Base-by-base conservation (phyloP, 108 stramenopile genomes). In the Cyclotella sp. region DNA sequence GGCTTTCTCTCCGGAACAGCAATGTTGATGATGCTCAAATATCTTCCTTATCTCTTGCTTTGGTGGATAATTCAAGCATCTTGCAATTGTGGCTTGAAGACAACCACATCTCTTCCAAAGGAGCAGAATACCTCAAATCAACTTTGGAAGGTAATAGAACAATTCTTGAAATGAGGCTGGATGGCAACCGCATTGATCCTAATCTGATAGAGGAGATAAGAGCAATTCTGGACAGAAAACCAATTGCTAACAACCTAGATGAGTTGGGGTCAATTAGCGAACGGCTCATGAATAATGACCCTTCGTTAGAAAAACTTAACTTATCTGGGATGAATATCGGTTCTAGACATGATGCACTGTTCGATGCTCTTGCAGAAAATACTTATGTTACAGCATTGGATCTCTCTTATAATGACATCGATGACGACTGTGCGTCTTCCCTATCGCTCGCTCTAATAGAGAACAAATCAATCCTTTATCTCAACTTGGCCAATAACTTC, bases 391-490 rank as follows among this genome's bases (percentile, higher is more conserved):
- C n/a, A 49, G 64, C 60, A 12, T 19, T 80, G 8, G 68, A 80
- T 41, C 68, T 80, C 0, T 80, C 79, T 21, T 52, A 11, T 16
- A 73, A 73, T 42, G 62, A 43, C 19, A 73, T 80, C 26, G 79
- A 73, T 39, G 79, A 80, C 63, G 68, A 80, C 26, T 73, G 61
- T 34, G 72, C 63, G 0, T 73, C 72, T 16, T 28, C 60, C n/a
- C 34, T 80, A 22, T 73, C 79, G 21, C 46, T 80, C 15, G 79
- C 79, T 34, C 68, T 80, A 0, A 51, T 61, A 26, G 79, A 80
- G 8, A 74, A 80, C 40, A 45, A 46, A 34, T 68, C 72, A 3
- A 69, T 80, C n/a, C 47, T 44, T 28, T 28, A 73, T n/a, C 40
- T 80, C 15, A 73, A 55, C 22, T 55, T 80, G 68, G n/a, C 61